Conservation (phyloP, 148 eudicot species). For the Oxyria digyna region DNA sequence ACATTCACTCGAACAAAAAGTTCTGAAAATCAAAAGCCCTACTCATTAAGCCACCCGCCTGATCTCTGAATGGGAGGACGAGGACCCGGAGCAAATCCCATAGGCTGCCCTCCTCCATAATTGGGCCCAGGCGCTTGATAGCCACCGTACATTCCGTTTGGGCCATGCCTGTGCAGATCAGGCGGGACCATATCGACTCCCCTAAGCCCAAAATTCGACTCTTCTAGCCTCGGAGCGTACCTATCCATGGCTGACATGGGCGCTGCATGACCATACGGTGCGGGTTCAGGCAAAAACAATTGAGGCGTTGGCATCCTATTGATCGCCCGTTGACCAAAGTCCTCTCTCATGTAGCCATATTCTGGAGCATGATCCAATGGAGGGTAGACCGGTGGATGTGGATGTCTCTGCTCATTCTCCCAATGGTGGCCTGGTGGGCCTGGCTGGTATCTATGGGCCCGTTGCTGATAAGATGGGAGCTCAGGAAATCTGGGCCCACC, state of each 20-base stretch:
- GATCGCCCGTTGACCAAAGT: neutral
- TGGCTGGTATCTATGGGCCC: constrained; percentile 12
- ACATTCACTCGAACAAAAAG: neutral
- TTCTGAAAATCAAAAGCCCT: neutral
- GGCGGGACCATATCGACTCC: constrained; percentile 5
- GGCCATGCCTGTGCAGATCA: neutral
- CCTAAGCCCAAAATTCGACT: constrained; percentile 14
- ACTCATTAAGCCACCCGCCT: constrained; percentile 28
- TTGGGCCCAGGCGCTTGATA: constrained; percentile 14
- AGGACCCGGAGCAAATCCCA: constrained; percentile 23
- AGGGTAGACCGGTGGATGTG: neutral
- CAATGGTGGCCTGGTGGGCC: constrained; percentile 1
- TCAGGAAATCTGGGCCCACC: neutral
- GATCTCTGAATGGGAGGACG: constrained; percentile 7
- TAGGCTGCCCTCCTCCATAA: constrained; percentile 1
- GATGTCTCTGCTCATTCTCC: constrained; percentile 2
- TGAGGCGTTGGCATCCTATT: neutral
- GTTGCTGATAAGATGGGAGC: constrained; percentile 9
- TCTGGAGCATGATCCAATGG: neutral
- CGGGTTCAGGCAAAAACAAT: neutral
- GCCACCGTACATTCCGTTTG: constrained; percentile 11
- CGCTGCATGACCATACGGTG: constrained; percentile 2
- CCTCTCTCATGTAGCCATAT: neutral
- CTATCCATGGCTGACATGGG: constrained; percentile 30
- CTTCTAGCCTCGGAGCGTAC: constrained; percentile 32